These are phyloP conservation scores for Candida silvicultrix DNA, from an alignment of 805 yeast species.

Conservation along the genomic window DNA sequence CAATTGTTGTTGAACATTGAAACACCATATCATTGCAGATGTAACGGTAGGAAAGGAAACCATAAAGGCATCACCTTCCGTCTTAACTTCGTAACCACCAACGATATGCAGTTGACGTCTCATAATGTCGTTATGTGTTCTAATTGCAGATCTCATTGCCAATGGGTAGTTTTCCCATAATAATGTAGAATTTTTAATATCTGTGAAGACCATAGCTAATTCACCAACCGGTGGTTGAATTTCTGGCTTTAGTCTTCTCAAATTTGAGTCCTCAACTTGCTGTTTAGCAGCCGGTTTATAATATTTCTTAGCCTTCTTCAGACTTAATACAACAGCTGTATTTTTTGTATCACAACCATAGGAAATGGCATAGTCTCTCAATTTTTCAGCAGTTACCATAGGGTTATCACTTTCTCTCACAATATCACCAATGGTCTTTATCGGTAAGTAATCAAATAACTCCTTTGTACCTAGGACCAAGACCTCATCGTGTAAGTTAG, in stretches of 20 bases:
- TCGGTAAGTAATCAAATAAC: conserved; percentile 79
- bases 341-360: conserved; percentile 81
- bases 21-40: conserved; percentile 89
- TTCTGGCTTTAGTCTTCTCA: conserved; percentile 82
- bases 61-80: conserved; percentile 99
- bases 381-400: conserved; percentile 84
- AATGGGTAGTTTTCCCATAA: conserved; percentile 91
- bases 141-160: conserved; percentile 96
- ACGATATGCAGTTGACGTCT: conserved; percentile 85
- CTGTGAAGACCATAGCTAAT: conserved; percentile 94
- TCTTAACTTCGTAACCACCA: conserved; percentile 97
- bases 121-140: conserved; percentile 91
- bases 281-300: conserved; percentile 34
- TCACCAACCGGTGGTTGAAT: conserved; percentile 94
- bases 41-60: conserved; percentile 93
- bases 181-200: conserved; percentile 88
- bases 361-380: conserved; percentile 90
- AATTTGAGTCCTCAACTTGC: conserved; percentile 64
- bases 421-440: conserved; percentile 86
- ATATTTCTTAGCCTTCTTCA: conserved; percentile 42
- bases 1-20: conserved; percentile 81
- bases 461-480: conserved; percentile 77
- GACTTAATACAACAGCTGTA: conserved; percentile 73
- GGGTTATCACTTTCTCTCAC: conserved; percentile 79
- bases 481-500: conserved; percentile 70